Evolutionary conservation across 2,329 filamentous ascomycete species (phyloP).

Genomic region (Ramichloridium luteum): DNA sequence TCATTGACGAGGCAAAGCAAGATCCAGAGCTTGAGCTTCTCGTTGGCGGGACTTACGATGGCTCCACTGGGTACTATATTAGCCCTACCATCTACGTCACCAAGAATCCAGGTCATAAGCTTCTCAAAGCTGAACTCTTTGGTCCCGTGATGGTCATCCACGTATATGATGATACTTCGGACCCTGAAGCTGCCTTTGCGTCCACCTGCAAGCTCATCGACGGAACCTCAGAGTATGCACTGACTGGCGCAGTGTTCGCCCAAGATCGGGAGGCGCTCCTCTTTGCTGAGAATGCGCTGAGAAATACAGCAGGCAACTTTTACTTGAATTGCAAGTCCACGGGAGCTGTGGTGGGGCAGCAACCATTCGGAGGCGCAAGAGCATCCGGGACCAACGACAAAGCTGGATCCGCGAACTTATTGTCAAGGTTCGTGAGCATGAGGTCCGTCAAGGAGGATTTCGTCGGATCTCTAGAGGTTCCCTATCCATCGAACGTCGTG

Average conservation of each 20-base stretch:
- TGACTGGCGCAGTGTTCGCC: slow-evolving; percentile 68
- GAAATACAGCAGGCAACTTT: slow-evolving; percentile 69
- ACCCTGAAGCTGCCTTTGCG: slow-evolving; percentile 42
- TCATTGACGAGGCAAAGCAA: slow-evolving; percentile 68
- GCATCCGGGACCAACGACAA: slow-evolving; percentile 48
- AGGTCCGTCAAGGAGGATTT: slow-evolving; percentile 47
- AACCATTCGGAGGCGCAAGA: slow-evolving; percentile 39
- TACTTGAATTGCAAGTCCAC: slow-evolving; percentile 74
- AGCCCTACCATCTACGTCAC: slow-evolving; percentile 72
- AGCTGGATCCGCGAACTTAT: slow-evolving; percentile 40
- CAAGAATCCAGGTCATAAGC: slow-evolving; percentile 58
- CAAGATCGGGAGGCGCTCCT: slow-evolving; percentile 53
- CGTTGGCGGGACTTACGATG: slow-evolving; percentile 65
- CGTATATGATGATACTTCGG: slow-evolving; percentile 56
- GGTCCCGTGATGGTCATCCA: slow-evolving; percentile 64
- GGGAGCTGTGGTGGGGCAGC: slow-evolving; percentile 32
- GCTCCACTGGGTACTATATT: slow-evolving; percentile 68
- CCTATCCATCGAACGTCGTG: slow-evolving; percentile 39
- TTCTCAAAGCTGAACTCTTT: slow-evolving; percentile 70
- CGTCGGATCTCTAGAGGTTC: slow-evolving; percentile 34
- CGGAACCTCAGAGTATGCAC: slow-evolving; percentile 59
- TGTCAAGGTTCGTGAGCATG: slow-evolving; percentile 44
- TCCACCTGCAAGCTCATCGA: slow-evolving; percentile 54
- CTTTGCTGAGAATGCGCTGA: slow-evolving; percentile 56
- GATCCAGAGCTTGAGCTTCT: slow-evolving; percentile 62